Evolutionary conservation across 805 yeast genomes (phyloP), one percentile per base, ranked within the genome.

Genomic region (Wickerhamiella vanderwaltii): DNA sequence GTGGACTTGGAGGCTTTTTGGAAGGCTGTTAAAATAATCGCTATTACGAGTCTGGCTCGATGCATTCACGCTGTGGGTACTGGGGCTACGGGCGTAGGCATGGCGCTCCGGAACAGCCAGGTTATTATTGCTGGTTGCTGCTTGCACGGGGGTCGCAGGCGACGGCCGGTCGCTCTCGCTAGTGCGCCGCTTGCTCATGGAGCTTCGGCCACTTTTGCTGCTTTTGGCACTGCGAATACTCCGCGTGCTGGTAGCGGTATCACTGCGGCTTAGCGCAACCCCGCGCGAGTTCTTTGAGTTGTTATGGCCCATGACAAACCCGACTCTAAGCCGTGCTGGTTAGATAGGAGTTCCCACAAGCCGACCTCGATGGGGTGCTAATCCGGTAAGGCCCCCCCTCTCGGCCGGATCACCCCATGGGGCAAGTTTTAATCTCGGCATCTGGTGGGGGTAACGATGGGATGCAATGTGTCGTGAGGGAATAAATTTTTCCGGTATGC

Each of bases 1-100:
- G 45, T 29, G 82, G 74, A 13, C 80, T 75, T 13, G 85, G 84
- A 43, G 77, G 60, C 26, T 34, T 25, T 20, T 55, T 43, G 44
- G 51, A 22, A 46, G 43, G 17, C 20, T 23, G 29, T 54, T 54
- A 37, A 54, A 53, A 23, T 55, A 55, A 31, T 53, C 52, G 9
- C 26, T 20, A 12, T 48, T 44, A 28, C 29, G 35, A 64, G 64
- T 74, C 61, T 75, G 77, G 9, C 15, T 32, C 3, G 25, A 29
- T 5, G 35, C 23, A 35, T 35, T 23, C 23, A 30, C 13, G 24
- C 35, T 24, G 29, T 30, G 42, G 15, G 28, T 20, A 4, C 35
- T 24, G 17, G 19, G 19, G n/a, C 34, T 18, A 50, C 47, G 39
- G 37, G 40, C 35, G 39, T 43, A 29, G 51, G 47, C 33, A 34